Evolutionary conservation across 805 yeast species (phyloP), one percentile per base, ranked within the genome.

Genomic region (Tetrapisispora taiwanensis): DNA sequence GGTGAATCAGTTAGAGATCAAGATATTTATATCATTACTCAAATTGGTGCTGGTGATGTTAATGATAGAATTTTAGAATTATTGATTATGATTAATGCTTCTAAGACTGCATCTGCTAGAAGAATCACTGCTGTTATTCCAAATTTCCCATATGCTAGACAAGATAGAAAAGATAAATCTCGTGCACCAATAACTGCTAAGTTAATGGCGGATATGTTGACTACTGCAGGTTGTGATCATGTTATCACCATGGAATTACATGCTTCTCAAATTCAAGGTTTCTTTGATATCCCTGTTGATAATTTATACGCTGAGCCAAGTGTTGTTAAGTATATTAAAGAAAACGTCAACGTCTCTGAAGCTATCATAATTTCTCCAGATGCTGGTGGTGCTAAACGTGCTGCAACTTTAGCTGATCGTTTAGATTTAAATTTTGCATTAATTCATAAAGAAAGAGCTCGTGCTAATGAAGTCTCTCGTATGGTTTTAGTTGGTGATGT

Each of bases 371-470:
- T 90, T 12, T 87, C 96, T 4, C 98, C 98, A 3, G 98, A 90
- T 68, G 98, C 98, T 3, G 98, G 98, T 55, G 98, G 98, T 47
- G 97, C 97, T 44, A 90, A 90, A 66, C 76, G 98, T 52, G 98
- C 89, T 24, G 97, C 97, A 2, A 80, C 89, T 5, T 70, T 90
- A 42, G 97, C 97, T 13, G 97, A 90, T 58, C 78, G 84, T 55
- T 71, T 92, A 52, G 97, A 92, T 56, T 74, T 90, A 54, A 87
- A 84, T 62, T 90, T 90, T 67, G 97, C 98, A 0, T 76, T 90
- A 61, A 92, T 90, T 56, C 98, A 90, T 69, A 90, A 90, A 64
- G 98, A 90, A 69, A 78, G 98, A 60, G 90, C 86, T 40, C 78
- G 83, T 58, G 97, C 97, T 40, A 90, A 90, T 60, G 97, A 90